Evolutionary conservation across 805 yeast species (phyloP).

Genomic region (Yamadazyma sp.): DNA sequence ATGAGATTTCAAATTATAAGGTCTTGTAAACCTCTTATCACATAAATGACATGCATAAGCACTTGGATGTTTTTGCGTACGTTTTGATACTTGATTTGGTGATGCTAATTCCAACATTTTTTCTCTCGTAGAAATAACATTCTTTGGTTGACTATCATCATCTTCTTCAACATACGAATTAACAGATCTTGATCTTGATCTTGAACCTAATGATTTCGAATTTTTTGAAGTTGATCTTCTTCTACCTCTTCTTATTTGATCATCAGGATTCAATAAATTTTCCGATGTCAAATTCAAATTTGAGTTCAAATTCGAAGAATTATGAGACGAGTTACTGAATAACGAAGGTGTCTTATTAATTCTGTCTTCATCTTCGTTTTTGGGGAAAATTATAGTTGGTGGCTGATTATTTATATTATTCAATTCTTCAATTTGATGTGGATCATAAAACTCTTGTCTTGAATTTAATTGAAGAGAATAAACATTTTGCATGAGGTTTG

Average conservation of each 20-base stretch:
- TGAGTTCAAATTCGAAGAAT: conserved; percentile 8
- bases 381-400: conserved; percentile 12
- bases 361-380: conserved; percentile 10
- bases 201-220: conserved; percentile 10
- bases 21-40: conserved; percentile 84
- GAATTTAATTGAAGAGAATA: not conserved
- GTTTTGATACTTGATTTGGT: conserved; percentile 49
- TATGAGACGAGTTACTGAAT: conserved; percentile 46
- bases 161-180: conserved; percentile 19
- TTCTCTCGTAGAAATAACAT: conserved; percentile 40
- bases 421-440: conserved; percentile 14
- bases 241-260: conserved; percentile 41
- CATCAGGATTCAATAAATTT: conserved; percentile 28
- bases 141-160: conserved; percentile 8
- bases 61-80: conserved; percentile 70
- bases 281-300: conserved; percentile 4
- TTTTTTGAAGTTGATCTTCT: conserved; percentile 25
- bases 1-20: conserved; percentile 90
- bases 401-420: conserved; percentile 11
- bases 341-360: conserved; percentile 51
- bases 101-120: conserved; percentile 66
- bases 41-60: conserved; percentile 79
- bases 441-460: conserved; percentile 9
- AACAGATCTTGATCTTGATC: conserved; percentile 21
- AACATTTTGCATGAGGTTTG: no score